Base-by-base conservation (phyloP, 352 stramenopile genomes). In the Aphanomyces astaci region DNA sequence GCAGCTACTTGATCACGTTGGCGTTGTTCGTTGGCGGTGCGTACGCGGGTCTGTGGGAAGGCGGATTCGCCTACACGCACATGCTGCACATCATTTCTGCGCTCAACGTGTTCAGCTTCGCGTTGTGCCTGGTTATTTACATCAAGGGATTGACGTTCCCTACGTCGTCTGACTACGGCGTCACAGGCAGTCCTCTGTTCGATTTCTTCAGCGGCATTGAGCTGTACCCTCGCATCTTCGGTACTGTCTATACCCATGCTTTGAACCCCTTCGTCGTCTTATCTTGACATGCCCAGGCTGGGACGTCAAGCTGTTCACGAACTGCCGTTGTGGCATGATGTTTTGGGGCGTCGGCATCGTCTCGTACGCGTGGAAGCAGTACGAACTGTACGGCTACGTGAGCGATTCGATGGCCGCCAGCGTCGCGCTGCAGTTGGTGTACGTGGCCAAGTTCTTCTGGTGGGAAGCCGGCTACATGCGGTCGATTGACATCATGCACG, bases 181-280 rank as follows among this genome's bases (percentile, higher is more conserved):
- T 79, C 30, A 95, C 84, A 24, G 96, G 96, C 70, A 96, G 89
- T 72, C 80, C 85, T 24, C 75, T 99, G 19, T 94, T 98, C 66
- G 96, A 99, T 80, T 99, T 94, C 78, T 98, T 96, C 73, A 98
- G 96, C 92, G 96, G 96, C 31, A 98, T 88, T 36, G 96, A 99
- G 81, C 81, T 99, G 1, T 98, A 99, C 78, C 96, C 96, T 28
- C 86, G 92, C 25, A 86, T 97, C 43, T 79, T 94, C 36, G 62
- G 60, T 66, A 59, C 32, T 2, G 27, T 48, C n/a, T 53, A 36
- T 51, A 13, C 52, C 7, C 15, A 9, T 30, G 25, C 22, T 36
- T 10, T 60, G n/a, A n/a, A n/a, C n/a, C 25, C 22, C 52, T 39
- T 60, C 13, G 7, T 15, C 30, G 13, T 17, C 49, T 13, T 7